Conservation (phyloP, 305 asterid genomes). For the Petunia hybrid region DNA sequence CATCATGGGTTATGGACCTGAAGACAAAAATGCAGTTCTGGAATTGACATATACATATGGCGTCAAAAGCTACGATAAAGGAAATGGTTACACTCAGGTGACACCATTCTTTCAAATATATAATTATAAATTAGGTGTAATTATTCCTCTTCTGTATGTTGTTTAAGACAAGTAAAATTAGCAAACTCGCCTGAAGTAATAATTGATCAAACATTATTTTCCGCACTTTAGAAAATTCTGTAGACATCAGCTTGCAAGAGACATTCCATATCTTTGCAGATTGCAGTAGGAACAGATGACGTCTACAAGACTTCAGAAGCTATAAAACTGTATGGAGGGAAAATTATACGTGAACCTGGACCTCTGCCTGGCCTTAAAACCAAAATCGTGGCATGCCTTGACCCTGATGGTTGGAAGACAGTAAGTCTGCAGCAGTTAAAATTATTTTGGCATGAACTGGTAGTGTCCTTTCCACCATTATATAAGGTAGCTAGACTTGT, state of each 20-base stretch:
- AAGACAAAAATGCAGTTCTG: constrained; percentile 47
- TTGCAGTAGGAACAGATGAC: constrained; percentile 60
- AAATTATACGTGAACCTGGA: constrained; percentile 59
- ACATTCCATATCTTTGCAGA: constrained; percentile 44
- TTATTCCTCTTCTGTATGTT: not conserved
- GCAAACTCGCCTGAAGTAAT: not conserved
- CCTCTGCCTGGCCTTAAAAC: constrained; percentile 64
- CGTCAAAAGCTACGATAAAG: constrained; percentile 50
- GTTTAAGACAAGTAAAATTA: not conserved
- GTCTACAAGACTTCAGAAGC: constrained; percentile 60
- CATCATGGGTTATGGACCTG: constrained; percentile 57
- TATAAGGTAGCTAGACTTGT: constrained; percentile 14
- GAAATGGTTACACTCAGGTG: constrained; percentile 60
- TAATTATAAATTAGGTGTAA: not conserved
- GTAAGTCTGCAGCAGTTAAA: constrained; percentile 38
- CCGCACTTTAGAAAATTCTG: not conserved
- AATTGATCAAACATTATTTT: constrained; percentile 8
- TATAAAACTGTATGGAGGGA: constrained; percentile 51
- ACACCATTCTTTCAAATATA: not conserved
- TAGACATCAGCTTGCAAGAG: constrained; percentile 26
- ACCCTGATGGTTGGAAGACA: constrained; percentile 68
- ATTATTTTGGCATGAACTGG: constrained; percentile 17
- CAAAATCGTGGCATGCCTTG: constrained; percentile 57
- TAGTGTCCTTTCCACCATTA: constrained; percentile 15
- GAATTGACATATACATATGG: constrained; percentile 52